phyloP scores from a whole-genome alignment of 805 yeast species.

The Clavispora fructus region DNA sequence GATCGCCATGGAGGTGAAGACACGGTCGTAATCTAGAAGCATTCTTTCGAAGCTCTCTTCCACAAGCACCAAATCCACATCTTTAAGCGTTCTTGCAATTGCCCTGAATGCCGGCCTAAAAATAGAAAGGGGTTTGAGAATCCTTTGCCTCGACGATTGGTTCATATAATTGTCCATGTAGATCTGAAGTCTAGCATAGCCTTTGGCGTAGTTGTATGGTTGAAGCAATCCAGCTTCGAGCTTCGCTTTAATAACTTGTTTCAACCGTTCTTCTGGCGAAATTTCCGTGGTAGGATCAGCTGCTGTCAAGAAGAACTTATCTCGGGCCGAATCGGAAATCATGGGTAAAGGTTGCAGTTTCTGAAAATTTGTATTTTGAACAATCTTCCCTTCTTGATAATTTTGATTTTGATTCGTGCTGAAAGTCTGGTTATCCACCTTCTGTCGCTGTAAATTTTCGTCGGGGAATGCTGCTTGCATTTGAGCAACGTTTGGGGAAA shows the following conservation, averaged over 20 bases:
- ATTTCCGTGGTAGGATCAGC: constrained; percentile 95
- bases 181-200: constrained; percentile 81
- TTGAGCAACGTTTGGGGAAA: constrained; percentile 20
- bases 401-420: not conserved
- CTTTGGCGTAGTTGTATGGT: constrained; percentile 91
- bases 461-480: not conserved
- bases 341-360: constrained; percentile 16
- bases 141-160: constrained; percentile 73
- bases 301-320: constrained; percentile 90
- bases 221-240: constrained; percentile 87
- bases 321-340: constrained; percentile 75
- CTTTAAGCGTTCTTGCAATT: constrained; percentile 83
- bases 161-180: constrained; percentile 95
- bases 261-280: constrained; percentile 88
- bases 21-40: constrained; percentile 89
- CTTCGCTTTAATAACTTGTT: constrained; percentile 91
- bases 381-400: constrained; percentile 13
- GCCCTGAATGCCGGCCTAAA: constrained; percentile 93
- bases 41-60: constrained; percentile 93
- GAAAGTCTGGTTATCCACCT: not conserved
- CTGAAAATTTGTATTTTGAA: constrained; percentile 1
- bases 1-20: constrained; percentile 94
- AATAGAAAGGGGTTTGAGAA: constrained; percentile 75
- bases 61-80: constrained; percentile 84
- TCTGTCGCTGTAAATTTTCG: not conserved